These are phyloP conservation scores for Brassica juncea DNA, from an alignment of 345 rosid species.

Conservation along the genomic window DNA sequence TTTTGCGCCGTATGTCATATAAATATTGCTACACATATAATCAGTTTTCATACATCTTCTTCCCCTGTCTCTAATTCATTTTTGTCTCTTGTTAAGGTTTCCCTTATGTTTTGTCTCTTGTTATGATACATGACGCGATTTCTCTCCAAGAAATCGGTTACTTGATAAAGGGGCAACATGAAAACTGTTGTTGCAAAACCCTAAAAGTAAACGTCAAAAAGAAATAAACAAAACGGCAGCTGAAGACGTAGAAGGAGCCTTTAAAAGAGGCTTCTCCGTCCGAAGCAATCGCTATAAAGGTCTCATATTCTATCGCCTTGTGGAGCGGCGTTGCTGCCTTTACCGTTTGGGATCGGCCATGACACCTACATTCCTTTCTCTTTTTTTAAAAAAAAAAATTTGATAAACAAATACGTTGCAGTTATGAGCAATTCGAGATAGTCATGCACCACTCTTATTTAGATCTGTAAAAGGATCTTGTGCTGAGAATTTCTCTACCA, in stretches of 20 bases:
- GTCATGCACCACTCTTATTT: constrained; percentile 2
- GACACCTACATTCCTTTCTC: constrained; percentile 32
- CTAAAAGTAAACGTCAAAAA: constrained; percentile 42
- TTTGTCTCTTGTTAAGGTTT: no score
- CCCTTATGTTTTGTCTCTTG: not conserved
- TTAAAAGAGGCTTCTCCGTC: constrained; percentile 40
- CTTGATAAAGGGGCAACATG: constrained; percentile 37
- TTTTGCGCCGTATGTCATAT: not conserved
- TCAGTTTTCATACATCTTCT: not conserved
- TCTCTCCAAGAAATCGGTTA: not conserved
- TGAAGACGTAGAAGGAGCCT: constrained; percentile 38
- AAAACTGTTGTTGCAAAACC: constrained; percentile 42
- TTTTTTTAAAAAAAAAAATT: not conserved
- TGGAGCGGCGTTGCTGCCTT: constrained; percentile 51
- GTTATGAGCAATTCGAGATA: not conserved
- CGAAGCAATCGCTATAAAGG: constrained; percentile 15
- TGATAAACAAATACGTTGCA: not conserved
- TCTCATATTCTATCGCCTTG: constrained; percentile 46
- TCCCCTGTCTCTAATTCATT: no score
- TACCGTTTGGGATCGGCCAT: constrained; percentile 48
- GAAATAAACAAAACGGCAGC: not conserved
- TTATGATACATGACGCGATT: not conserved
- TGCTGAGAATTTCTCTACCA: not conserved
- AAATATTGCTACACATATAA: not conserved
- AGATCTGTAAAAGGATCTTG: not conserved